phyloP scores from a whole-genome alignment of 768 basidiomycete genomes.

The Panaeolus cyanescens region DNA sequence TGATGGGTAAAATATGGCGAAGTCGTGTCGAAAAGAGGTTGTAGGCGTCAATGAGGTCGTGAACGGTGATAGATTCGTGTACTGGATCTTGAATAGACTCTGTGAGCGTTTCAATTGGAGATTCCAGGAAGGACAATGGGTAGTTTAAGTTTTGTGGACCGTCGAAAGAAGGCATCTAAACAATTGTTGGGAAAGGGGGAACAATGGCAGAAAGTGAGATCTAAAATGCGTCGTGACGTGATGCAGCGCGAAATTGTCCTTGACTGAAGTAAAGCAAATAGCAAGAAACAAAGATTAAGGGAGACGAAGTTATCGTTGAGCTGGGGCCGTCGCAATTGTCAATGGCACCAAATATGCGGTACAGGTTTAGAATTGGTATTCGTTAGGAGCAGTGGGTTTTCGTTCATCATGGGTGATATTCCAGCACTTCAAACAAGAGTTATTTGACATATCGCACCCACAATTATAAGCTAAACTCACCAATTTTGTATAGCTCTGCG shows the following conservation, averaged over 20 bases:
- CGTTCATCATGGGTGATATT: not conserved
- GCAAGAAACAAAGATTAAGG: not conserved
- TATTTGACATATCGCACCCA: too few relatives aligned
- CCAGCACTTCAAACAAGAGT: not conserved
- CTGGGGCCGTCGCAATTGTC: not conserved
- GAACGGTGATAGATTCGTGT: slow-evolving; percentile 37
- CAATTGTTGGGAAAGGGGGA: not conserved
- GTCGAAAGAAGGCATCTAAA: not conserved
- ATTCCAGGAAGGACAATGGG: slow-evolving; percentile 26
- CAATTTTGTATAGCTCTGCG: too few relatives aligned
- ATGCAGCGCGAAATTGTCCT: not conserved
- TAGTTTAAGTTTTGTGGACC: not conserved
- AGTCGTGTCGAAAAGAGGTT: slow-evolving; percentile 49
- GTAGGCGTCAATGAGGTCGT: slow-evolving; percentile 68
- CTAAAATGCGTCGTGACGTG: not conserved
- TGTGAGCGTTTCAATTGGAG: slow-evolving; percentile 47
- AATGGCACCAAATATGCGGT: not conserved
- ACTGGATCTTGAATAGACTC: slow-evolving; percentile 43
- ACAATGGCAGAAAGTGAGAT: not conserved
- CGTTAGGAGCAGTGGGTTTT: not conserved
- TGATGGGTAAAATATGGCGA: slow-evolving; percentile 23
- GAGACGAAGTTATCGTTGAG: not conserved
- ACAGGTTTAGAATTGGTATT: not conserved
- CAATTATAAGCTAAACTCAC: too few relatives aligned
- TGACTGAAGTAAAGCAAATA: not conserved